Evolutionary conservation across 1,284 basidiomycete genomes (phyloP).

Genomic region (Naganishia cerealis): DNA sequence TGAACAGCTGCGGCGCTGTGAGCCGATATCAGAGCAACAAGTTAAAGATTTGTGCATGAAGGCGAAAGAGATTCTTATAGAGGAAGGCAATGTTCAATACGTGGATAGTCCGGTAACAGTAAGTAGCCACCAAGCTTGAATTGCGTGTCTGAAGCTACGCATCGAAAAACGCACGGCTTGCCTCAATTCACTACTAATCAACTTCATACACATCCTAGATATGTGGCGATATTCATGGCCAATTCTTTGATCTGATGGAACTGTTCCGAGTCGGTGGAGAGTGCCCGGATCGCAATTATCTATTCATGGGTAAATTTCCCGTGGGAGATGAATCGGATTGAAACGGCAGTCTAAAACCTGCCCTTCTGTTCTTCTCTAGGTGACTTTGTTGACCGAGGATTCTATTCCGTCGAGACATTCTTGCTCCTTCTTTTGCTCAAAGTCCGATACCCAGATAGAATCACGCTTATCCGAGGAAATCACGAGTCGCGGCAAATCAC

Average conservation of each 20-base stretch:
- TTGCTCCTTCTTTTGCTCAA: constrained; percentile 90
- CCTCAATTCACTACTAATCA: background rate
- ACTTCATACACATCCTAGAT: constrained; percentile 61
- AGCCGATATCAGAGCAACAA: constrained; percentile 86
- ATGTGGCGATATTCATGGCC: constrained; percentile 98
- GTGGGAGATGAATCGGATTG: background rate
- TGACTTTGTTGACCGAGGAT: constrained; percentile 94
- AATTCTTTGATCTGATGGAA: constrained; percentile 97
- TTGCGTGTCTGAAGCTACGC: background rate
- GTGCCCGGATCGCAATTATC: constrained; percentile 94
- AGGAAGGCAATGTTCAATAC: constrained; percentile 95
- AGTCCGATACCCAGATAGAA: constrained; percentile 94
- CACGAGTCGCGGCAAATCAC: constrained; percentile 99
- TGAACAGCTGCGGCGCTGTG: constrained; percentile 67
- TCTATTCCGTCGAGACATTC: constrained; percentile 96
- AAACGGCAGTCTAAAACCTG: background rate
- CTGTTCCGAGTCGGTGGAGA: constrained; percentile 92
- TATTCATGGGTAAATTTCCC: constrained; percentile 86
- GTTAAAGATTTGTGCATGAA: constrained; percentile 91
- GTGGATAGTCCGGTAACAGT: constrained; percentile 96
- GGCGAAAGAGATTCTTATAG: constrained; percentile 91
- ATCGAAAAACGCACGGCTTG: background rate
- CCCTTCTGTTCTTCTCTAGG: constrained; percentile 54
- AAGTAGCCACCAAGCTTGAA: constrained; percentile 45
- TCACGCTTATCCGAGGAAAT: constrained; percentile 95